Base-by-base conservation (phyloP, 140 eudicot genomes). In the Cichorium intybus region DNA sequence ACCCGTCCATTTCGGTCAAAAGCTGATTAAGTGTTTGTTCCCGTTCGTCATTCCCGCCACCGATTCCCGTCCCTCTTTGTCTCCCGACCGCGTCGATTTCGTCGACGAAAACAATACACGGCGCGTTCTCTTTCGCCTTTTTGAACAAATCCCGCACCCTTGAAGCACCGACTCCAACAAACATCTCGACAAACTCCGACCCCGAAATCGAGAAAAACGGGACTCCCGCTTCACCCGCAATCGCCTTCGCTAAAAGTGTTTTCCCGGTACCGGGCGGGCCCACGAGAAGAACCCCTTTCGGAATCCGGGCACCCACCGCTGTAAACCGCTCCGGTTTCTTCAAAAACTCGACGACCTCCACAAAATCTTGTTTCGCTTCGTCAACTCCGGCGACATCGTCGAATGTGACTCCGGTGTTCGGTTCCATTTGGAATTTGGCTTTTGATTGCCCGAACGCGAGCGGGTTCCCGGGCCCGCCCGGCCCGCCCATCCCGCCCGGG, bases 241-340 rank as follows among this genome's bases (percentile, higher is more conserved):
- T 93, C 3, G 99, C 99, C 73, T 88, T 93, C 41, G 99, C 99
- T 24, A 93, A 62, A 54, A 93, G 74, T 54, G 99, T 93, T 78
- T 93, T 93, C 27, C 99, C 99, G 0, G 99, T 93, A 55, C 99
- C 99, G 0, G 99, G 99, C n/a, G 99, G 99, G 28, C 99, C 99
- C 45, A 93, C 83, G 57, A 93, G 97, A 73, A 93, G 95, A 71
- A 93, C 99, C 15, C 99, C 99, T 48, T 93, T 93, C 4, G 99
- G 99, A 69, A 93, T 88, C 27, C 97, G 89, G 72, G 97, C 97
- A 27, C 99, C 99, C 28, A 93, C 88, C 9, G 97, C 87, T 7
- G 99, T 93, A 69, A 93, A 93, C 79, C 99, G 80, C 83, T 93
- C 98, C 8, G 98, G 96, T 71, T 85, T 92, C 83, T 92, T 88